These are phyloP conservation scores for Dentipellis fragilis DNA, from an alignment of 768 basidiomycete genomes.

Conservation along the genomic window DNA sequence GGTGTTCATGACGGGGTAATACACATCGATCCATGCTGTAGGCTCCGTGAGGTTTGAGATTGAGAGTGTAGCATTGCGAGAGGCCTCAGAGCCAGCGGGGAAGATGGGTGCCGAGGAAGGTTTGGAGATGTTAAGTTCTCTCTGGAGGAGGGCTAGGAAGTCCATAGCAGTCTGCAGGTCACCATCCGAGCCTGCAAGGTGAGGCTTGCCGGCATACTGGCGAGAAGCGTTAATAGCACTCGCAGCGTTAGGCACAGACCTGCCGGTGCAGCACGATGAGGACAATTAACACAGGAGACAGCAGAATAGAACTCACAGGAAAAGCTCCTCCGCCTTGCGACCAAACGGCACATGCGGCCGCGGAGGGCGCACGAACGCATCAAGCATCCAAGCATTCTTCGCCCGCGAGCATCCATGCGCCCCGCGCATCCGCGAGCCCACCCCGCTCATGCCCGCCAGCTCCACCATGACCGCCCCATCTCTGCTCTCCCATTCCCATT, in stretches of 20 bases:
- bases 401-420: neutral
- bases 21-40: slow-evolving; percentile 75
- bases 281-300: neutral
- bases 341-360: slow-evolving; percentile 18
- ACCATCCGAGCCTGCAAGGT: slow-evolving; percentile 47
- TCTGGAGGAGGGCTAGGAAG: slow-evolving; percentile 60
- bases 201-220: slow-evolving; percentile 42
- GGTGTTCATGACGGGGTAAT: slow-evolving; percentile 83
- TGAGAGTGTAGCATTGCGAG: slow-evolving; percentile 55
- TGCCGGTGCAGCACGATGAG: slow-evolving; percentile 12
- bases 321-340: slow-evolving; percentile 32
- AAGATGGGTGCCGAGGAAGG: slow-evolving; percentile 44
- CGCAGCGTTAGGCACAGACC: slow-evolving; percentile 40
- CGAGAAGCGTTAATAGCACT: slow-evolving; percentile 43
- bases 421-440: too few relatives aligned
- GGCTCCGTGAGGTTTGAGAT: slow-evolving; percentile 37
- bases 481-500: too few relatives aligned
- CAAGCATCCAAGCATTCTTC: slow-evolving; percentile 4
- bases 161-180: slow-evolving; percentile 55
- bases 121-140: slow-evolving; percentile 43
- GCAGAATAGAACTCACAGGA: slow-evolving; percentile 26
- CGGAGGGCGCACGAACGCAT: slow-evolving; percentile 13
- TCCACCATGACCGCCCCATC: too few relatives aligned
- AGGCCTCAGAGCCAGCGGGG: slow-evolving; percentile 57
- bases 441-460: too few relatives aligned